phyloP scores from a whole-genome alignment of 2,329 filamentous ascomycete genomes.

The Alternaria hordeiaustralica region DNA sequence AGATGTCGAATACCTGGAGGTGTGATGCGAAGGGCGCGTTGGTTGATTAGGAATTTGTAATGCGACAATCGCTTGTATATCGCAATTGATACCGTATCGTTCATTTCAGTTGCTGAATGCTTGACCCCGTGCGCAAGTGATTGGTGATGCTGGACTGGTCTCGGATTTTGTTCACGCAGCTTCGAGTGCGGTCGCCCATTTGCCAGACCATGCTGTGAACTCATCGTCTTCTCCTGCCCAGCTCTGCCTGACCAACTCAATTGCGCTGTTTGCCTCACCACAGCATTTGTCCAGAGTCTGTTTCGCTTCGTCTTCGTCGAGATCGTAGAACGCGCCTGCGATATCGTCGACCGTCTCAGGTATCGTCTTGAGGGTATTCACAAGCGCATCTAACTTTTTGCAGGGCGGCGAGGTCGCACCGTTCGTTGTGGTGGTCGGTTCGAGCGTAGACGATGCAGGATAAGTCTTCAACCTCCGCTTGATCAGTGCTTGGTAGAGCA shows the following conservation, averaged over 20 bases:
- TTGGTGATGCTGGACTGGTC: neutral
- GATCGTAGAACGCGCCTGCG: constrained; percentile 74
- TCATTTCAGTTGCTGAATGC: neutral
- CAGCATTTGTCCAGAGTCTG: constrained; percentile 65
- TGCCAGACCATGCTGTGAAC: constrained; percentile 77
- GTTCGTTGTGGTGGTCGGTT: constrained; percentile 9
- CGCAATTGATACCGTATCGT: neutral
- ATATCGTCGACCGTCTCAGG: constrained; percentile 74
- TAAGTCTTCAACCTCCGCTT: constrained; percentile 71
- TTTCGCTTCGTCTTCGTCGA: constrained; percentile 66
- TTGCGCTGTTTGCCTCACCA: constrained; percentile 63
- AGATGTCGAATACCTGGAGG: neutral
- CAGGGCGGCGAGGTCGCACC: constrained; percentile 21
- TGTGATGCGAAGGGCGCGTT: neutral
- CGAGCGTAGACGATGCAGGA: constrained; percentile 42
- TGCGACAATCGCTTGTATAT: neutral
- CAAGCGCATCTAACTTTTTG: constrained; percentile 60
- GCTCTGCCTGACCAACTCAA: constrained; percentile 62
- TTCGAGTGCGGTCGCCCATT: constrained; percentile 58
- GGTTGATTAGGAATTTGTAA: neutral
- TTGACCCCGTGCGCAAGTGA: neutral
- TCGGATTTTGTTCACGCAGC: constrained; percentile 22
- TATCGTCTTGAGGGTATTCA: constrained; percentile 64
- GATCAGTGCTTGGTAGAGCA: constrained; percentile 72
- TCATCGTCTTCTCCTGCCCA: constrained; percentile 75